phyloP scores from a whole-genome alignment of 331 rosid species.

The Malus hybrid region DNA sequence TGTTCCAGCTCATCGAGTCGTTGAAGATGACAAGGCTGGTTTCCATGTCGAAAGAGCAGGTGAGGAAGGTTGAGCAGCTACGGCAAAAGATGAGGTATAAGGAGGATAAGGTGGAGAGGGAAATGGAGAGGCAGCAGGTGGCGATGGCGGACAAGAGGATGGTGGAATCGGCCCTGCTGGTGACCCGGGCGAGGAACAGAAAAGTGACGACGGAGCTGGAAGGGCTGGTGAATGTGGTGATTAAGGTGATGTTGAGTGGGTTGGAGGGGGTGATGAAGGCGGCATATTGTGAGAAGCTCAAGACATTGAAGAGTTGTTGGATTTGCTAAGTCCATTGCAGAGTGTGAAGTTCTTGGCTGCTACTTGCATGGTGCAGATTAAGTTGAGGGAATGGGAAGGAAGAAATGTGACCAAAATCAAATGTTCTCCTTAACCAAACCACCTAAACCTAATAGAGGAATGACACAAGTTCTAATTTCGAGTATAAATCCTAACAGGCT shows the following conservation, averaged over 20 bases:
- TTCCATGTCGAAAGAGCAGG: constrained; percentile 29
- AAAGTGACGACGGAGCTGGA: background rate
- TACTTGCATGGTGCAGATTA: constrained; percentile 26
- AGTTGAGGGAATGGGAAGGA: constrained; percentile 34
- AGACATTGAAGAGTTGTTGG: constrained; percentile 57
- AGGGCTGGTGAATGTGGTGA: constrained; percentile 26
- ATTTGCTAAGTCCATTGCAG: constrained; percentile 52
- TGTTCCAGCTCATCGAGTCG: constrained; percentile 17
- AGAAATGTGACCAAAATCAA: background rate
- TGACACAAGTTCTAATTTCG: too few relatives aligned
- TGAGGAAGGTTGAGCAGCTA: constrained; percentile 27
- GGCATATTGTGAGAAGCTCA: constrained; percentile 68
- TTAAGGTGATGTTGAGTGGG: constrained; percentile 35
- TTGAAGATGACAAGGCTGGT: background rate
- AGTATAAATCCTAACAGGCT: too few relatives aligned
- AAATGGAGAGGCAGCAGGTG: constrained; percentile 71
- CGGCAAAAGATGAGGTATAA: constrained; percentile 31
- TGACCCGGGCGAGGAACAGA: background rate
- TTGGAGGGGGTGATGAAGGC: constrained; percentile 61
- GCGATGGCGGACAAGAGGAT: constrained; percentile 52
- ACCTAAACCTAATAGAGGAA: background rate
- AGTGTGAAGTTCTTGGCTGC: constrained; percentile 55
- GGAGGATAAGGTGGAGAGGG: constrained; percentile 61
- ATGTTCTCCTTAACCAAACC: background rate
- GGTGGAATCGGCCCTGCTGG: constrained; percentile 29